These are phyloP conservation scores for Meyerozyma carpophila DNA, from an alignment of 1,139 yeast species.

Conservation along the genomic window DNA sequence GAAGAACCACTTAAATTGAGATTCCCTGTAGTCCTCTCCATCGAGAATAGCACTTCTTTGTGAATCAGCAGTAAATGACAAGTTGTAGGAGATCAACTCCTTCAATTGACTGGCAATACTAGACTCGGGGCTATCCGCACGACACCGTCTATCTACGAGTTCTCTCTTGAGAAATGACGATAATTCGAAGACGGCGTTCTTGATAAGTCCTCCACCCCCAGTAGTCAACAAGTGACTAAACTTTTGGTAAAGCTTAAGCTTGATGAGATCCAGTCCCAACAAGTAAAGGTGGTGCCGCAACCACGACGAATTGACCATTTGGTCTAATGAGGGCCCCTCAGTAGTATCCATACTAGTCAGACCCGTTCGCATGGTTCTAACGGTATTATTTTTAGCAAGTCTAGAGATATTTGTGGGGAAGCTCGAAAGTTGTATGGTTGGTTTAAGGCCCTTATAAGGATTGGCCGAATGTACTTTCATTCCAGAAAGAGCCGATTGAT, in stretches of 20 bases:
- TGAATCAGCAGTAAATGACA: conserved; percentile 6
- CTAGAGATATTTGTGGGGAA: not conserved
- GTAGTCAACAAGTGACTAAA: conserved; percentile 24
- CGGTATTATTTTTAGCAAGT: not conserved
- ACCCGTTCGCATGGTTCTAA: not conserved
- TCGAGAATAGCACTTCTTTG: not conserved
- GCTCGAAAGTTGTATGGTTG: not conserved
- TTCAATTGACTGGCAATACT: conserved; percentile 18
- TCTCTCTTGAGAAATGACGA: conserved; percentile 32
- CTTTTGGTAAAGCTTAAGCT: conserved; percentile 31
- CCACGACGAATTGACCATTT: conserved; percentile 22
- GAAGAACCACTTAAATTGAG: conserved; percentile 26
- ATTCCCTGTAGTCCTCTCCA: not conserved
- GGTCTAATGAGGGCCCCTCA: conserved; percentile 1
- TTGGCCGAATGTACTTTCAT: not conserved
- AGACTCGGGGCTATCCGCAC: conserved; percentile 2
- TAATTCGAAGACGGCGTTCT: conserved; percentile 31
- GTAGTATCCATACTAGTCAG: not conserved
- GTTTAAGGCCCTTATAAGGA: not conserved
- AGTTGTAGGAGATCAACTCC: conserved; percentile 16
- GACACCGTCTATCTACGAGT: conserved; percentile 8
- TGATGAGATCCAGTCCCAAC: conserved; percentile 32
- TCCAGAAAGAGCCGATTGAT: not conserved
- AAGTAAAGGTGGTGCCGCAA: conserved; percentile 28
- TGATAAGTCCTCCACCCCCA: conserved; percentile 34